Evolutionary conservation across 2,329 filamentous ascomycete genomes (phyloP), one percentile per base, ranked within the genome.

Genomic region (Escovopsis weberi): DNA sequence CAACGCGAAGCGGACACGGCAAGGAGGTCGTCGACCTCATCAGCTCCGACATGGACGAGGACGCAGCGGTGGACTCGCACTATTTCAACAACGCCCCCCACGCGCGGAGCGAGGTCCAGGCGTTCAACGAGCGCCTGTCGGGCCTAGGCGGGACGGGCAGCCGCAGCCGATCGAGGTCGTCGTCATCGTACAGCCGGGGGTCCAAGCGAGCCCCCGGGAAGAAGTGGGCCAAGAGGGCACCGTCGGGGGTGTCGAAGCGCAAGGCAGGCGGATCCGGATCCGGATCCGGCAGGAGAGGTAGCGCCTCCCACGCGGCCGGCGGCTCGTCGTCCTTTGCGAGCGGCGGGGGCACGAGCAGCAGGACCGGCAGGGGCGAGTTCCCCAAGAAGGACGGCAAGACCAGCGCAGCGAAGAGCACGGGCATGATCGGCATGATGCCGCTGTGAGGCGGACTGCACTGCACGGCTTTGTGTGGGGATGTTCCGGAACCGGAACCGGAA

Each of bases 21-120:
- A 53, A 59, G 43, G 66, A 70, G 19, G 58, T 77, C 26, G 73
- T 79, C 26, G 70, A 79, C 48, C 61, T 80, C 23, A 68, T 76
- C 47, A 70, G 67, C 49, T 67, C 65, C 3, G 67, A 63, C 23
- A 47, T 59, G 15, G 62, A 63, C 28, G 58, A 55, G 19, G 60
- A 62, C 2, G 61, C 59, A 8, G 59, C 59, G 1, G 61, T 64
- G 42, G 53, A 62, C 26, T 75, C 72, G 2, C 66, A 64, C 42
- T 75, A 70, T 54, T 75, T 75, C 46, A 7, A 32, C 11, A 11
- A 32, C 28, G 28, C 53, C 33, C 39, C 47, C 23, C 48, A 44
- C 34, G 39, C 55, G 5, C 41, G 48, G 8, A 48, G 57, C 10
- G 54, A 61, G 12, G 60, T 62, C 1, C 50, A 60, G 43, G 60